A percentile compares a stretch with the other conserved stretches of the same genome.
Conservation (phyloP, 2,329 filamentous ascomycete genomes). For the Fusarium concolor region DNA sequence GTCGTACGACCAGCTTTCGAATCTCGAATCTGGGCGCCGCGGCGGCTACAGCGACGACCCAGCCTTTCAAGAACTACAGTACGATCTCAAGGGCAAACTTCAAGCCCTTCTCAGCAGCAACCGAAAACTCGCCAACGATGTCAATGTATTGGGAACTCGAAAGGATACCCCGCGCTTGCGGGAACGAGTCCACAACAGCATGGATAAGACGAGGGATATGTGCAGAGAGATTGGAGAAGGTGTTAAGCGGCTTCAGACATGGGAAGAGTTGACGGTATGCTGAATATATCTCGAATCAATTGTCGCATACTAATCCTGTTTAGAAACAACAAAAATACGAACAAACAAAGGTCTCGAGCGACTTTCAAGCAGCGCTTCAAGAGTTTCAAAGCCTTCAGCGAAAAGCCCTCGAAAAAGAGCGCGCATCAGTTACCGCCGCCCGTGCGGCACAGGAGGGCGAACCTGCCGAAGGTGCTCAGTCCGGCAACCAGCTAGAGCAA, state of each 20-base stretch:
- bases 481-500: constrained; percentile 61
- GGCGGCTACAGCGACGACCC: constrained; percentile 92
- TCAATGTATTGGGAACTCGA: constrained; percentile 86
- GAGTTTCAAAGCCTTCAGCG: constrained; percentile 96
- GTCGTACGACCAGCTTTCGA: constrained; percentile 91
- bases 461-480: constrained; percentile 49
- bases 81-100: constrained; percentile 86
- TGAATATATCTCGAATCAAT: not conserved
- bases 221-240: constrained; percentile 95
- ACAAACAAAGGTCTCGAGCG: constrained; percentile 92
- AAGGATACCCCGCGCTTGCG: constrained; percentile 91
- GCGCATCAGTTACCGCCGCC: constrained; percentile 84
- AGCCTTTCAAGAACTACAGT: constrained; percentile 86
- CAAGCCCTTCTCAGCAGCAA: constrained; percentile 92
- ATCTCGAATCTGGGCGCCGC: constrained; percentile 80
- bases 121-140: constrained; percentile 83
- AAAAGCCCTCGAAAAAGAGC: constrained; percentile 90
- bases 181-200: constrained; percentile 87
- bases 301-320: constrained; percentile 23
- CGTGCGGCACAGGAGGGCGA: constrained; percentile 80
- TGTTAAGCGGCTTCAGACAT: constrained; percentile 89
- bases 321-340: constrained; percentile 96
- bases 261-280: constrained; percentile 83
- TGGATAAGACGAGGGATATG: constrained; percentile 85
- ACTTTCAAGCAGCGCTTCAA: constrained; percentile 88